phyloP scores from a whole-genome alignment of 257 asterid genomes.

The Solanum tarapatanum region DNA sequence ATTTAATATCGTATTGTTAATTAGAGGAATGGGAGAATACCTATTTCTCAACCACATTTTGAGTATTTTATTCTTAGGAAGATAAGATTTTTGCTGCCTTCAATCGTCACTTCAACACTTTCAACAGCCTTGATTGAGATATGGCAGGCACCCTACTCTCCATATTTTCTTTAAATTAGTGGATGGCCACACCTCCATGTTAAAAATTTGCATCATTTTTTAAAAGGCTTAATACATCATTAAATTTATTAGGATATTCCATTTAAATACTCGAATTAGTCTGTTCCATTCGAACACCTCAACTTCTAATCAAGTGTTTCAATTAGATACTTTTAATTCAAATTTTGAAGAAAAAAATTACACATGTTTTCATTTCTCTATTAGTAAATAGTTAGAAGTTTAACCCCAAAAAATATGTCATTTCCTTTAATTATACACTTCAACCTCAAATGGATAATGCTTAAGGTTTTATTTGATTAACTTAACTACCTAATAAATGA shows the following conservation, averaged over 20 bases:
- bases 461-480: not conserved
- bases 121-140: not conserved
- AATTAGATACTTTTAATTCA: not conserved
- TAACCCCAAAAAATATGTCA: not conserved
- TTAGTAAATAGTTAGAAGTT: not conserved
- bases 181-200: not conserved
- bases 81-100: not conserved
- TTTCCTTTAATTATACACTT: not conserved
- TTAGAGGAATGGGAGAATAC: slow-evolving; percentile 19
- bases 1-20: not conserved
- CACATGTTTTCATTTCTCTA: not conserved
- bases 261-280: not conserved
- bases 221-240: not conserved
- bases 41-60: not conserved
- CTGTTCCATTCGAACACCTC: not conserved
- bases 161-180: not conserved
- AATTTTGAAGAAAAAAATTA: not conserved
- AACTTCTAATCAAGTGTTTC: not conserved
- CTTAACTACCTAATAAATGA: not conserved
- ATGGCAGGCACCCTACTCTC: not conserved
- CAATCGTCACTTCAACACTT: not conserved
- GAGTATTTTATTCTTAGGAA: not conserved
- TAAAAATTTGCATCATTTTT: not conserved
- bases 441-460: not conserved
- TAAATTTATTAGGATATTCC: not conserved